Evolutionary conservation across 306 rosid species (phyloP), one percentile per base, ranked within the genome.

Genomic region (Macrotyloma uniflorum): DNA sequence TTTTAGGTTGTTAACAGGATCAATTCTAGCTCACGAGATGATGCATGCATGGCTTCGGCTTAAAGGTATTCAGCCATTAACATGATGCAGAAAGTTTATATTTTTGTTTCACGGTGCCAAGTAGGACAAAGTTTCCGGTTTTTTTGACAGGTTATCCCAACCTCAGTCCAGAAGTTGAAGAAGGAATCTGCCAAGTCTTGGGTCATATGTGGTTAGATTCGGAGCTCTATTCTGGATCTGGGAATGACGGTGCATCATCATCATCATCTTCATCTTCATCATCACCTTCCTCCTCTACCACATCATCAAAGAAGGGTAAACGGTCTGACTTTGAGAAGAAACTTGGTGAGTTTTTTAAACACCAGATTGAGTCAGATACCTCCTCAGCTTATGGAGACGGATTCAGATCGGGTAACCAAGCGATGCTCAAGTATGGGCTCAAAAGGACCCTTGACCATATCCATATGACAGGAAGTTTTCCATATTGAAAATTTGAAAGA

Each of bases 1-100:
- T 74, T 19, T 77, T 86, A 96, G 99, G 87, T 82, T 96, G 87
- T 75, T 96, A 90, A 96, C 97, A 1, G 99, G 99, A 70, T 91
- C 99, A 30, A 96, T 96, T 88, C 86, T 96, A 57, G 98, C 99
- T 82, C 99, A 96, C 9, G 99, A 96, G 86, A 91, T 91, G 97
- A 96, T 96, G 99, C 99, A 96, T 77, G 99, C 94, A 16, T 96
- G 99, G 99, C 97, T 96, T 40, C 84, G 98, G 82, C 99, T 96
- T 74, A 96, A 91, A 85, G 99, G 99, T 94, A 61, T 71, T 73
- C 42, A 64, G 53, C 78, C 54, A 63, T 40, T 33, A 73, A 19
- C 10, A 16, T 63, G 43, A 36, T 47, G 50, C 74, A n/a, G 66
- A 33, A 45, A 49, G 45, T 16, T 42, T 24, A 50, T 30, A 30